Conservation (phyloP, 2,329 filamentous ascomycete species). For the Fusarium irregulare region DNA sequence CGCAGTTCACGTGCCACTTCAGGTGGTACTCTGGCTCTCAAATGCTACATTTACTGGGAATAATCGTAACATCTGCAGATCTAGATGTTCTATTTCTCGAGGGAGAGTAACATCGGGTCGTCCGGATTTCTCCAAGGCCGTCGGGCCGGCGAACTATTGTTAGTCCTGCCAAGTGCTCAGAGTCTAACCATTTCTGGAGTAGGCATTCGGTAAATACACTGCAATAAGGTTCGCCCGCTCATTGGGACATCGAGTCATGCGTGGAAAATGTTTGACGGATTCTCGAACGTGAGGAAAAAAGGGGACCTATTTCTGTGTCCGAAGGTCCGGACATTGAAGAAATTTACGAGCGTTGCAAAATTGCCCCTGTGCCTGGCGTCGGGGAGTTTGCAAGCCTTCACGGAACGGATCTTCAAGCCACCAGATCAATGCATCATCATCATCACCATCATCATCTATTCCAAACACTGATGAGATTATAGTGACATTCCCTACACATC, state of each 20-base stretch:
- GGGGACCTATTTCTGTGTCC: background rate
- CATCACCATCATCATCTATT: too few relatives aligned
- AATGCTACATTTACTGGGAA: background rate
- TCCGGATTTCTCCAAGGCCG: background rate
- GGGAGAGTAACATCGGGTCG: background rate
- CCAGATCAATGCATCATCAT: too few relatives aligned
- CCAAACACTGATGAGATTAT: too few relatives aligned
- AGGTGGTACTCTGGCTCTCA: background rate
- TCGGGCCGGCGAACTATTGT: background rate
- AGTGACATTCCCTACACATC: background rate
- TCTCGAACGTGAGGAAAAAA: background rate
- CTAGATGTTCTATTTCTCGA: background rate
- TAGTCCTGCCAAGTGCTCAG: background rate
- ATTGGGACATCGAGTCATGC: slow-evolving; percentile 1
- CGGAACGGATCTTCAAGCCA: background rate
- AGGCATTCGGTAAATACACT: background rate
- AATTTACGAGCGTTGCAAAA: background rate
- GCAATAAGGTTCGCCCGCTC: background rate
- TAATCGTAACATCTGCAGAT: background rate
- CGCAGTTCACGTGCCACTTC: background rate
- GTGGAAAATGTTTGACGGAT: background rate
- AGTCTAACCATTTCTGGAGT: background rate
- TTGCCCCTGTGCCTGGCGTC: background rate
- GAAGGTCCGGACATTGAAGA: background rate
- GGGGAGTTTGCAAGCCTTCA: background rate